phyloP scores from a whole-genome alignment of 2,329 filamentous ascomycete genomes.

The Thielaviopsis euricoi region DNA sequence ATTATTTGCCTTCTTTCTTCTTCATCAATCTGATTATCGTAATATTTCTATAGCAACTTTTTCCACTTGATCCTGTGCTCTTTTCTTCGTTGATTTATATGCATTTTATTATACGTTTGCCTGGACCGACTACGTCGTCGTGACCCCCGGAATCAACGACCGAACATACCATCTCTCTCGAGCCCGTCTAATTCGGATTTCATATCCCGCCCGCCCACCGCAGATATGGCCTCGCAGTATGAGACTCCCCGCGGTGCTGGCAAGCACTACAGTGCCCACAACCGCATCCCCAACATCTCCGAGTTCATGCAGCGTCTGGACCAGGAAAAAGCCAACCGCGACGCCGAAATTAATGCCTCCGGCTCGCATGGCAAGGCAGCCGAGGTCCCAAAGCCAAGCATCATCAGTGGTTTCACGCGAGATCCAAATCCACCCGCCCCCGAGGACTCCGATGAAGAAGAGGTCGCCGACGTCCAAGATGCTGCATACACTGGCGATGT shows the following conservation, averaged over 20 bases:
- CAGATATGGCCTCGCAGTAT: slow-evolving; percentile 25
- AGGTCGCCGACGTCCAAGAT: background rate
- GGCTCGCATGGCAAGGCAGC: background rate
- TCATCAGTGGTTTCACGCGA: slow-evolving; percentile 17
- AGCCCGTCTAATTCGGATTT: background rate
- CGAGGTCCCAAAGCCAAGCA: background rate
- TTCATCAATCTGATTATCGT: background rate
- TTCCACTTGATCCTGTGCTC: too few relatives aligned
- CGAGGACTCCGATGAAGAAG: background rate
- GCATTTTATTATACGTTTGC: background rate
- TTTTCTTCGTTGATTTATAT: too few relatives aligned
- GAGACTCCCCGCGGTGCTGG: slow-evolving; percentile 19
- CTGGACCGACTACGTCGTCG: background rate
- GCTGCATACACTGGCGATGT: slow-evolving; percentile 28
- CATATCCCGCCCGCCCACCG: slow-evolving; percentile 12
- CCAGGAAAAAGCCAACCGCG: slow-evolving; percentile 58
- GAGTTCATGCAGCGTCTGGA: slow-evolving; percentile 71
- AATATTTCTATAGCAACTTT: too few relatives aligned
- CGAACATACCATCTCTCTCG: background rate
- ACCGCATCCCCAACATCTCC: slow-evolving; percentile 75
- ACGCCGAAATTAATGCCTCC: slow-evolving; percentile 51
- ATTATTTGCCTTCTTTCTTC: background rate
- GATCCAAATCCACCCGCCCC: slow-evolving; percentile 17
- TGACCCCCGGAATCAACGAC: background rate
- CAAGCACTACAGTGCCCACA: slow-evolving; percentile 66